Conservation (phyloP, 75 land plant genomes). For the Selaginella tamariscina region DNA sequence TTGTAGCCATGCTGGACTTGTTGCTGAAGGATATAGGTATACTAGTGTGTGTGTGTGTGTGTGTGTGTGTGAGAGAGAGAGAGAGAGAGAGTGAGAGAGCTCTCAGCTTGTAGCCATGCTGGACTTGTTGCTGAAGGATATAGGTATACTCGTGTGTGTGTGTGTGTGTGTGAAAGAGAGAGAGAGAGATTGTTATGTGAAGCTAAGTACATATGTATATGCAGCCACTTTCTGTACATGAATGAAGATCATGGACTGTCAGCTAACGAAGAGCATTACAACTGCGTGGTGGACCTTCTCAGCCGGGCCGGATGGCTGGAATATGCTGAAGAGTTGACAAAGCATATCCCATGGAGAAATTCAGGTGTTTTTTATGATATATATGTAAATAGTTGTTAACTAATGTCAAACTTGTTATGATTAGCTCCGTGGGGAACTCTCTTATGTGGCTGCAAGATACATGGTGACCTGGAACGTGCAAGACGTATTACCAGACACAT, state of each 20-base stretch:
- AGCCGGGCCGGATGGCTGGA: not conserved
- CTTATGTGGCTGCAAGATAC: not conserved
- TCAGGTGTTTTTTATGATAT: no score
- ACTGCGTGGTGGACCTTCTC: not conserved
- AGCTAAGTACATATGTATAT: no score
- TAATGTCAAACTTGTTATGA: no score
- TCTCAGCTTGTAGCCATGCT: conserved; percentile 5
- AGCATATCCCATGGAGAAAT: not conserved
- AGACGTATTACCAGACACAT: not conserved
- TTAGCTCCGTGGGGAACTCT: not conserved
- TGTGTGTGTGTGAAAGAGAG: no score
- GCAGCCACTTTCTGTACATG: not conserved
- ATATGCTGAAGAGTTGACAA: not conserved
- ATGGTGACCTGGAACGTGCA: conserved; percentile 1
- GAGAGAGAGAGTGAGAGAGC: no score
- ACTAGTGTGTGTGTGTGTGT: no score
- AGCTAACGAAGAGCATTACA: not conserved
- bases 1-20: conserved; percentile 8
- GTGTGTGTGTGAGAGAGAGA: no score
- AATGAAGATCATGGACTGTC: not conserved
- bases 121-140: conserved; percentile 2
- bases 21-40: not conserved
- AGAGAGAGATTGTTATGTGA: no score
- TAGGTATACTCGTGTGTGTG: no score
- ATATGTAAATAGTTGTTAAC: no score